Conservation (phyloP, 768 basidiomycete species). For the Chalciporus pseudorubinellus region DNA sequence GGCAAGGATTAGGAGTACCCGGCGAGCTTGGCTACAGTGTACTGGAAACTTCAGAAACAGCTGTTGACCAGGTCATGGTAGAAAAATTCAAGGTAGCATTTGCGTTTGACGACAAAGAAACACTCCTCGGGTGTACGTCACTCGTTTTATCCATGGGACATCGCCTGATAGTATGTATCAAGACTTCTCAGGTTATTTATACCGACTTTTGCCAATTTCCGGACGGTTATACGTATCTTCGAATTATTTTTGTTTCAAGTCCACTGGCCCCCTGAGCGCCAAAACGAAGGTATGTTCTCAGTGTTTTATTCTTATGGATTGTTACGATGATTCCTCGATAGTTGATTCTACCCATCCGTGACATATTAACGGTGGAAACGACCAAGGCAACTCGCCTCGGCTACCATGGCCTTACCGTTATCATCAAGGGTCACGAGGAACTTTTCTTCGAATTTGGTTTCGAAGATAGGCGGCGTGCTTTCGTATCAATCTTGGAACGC, state of each 20-base stretch:
- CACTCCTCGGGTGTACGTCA: conserved; percentile 79
- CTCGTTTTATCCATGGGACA: not conserved
- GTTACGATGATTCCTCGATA: conserved; percentile 31
- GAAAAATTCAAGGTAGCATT: conserved; percentile 82
- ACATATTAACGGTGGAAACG: conserved; percentile 81
- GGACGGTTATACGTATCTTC: conserved; percentile 90
- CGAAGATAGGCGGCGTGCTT: conserved; percentile 76
- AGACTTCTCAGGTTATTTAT: conserved; percentile 93
- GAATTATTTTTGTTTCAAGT: conserved; percentile 93
- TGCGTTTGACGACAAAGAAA: conserved; percentile 87
- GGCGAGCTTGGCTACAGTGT: conserved; percentile 77
- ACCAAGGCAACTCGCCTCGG: conserved; percentile 87
- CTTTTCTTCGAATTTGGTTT: conserved; percentile 93
- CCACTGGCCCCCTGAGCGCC: conserved; percentile 71
- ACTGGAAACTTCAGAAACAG: conserved; percentile 67
- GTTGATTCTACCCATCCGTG: conserved; percentile 94
- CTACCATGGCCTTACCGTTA: conserved; percentile 83
- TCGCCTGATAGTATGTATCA: conserved; percentile 5
- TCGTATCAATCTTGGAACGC: conserved; percentile 68
- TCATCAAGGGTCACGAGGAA: conserved; percentile 96
- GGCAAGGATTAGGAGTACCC: conserved; percentile 31
- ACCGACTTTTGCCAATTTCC: conserved; percentile 82
- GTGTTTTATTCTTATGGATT: not conserved
- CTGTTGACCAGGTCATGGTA: conserved; percentile 57
- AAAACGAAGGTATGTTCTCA: conserved; percentile 72